Conservation (phyloP, 352 stramenopile species). For the Peronospora destructor region DNA sequence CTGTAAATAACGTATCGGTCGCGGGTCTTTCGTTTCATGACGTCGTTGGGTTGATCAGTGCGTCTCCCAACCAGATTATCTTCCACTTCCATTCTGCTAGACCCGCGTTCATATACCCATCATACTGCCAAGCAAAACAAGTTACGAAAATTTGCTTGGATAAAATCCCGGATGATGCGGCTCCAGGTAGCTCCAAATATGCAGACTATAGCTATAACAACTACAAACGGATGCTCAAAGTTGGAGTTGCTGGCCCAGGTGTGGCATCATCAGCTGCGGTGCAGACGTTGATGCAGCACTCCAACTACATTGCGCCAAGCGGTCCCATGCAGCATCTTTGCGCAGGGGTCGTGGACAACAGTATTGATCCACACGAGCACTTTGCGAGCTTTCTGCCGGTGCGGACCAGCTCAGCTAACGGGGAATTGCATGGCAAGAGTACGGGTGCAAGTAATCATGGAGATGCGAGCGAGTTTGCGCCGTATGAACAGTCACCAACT, state of each 20-base stretch:
- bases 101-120: conserved; percentile 55
- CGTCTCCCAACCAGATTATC: conserved; percentile 53
- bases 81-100: conserved; percentile 81
- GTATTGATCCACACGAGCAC: conserved; percentile 84
- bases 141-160: conserved; percentile 43
- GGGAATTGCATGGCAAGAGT: conserved; percentile 7
- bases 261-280: conserved; percentile 26
- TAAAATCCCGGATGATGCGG: conserved; percentile 32
- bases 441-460: conserved; percentile 8
- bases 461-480: conserved; percentile 67
- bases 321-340: conserved; percentile 86
- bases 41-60: conserved; percentile 63
- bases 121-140: conserved; percentile 55
- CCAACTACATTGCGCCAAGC: conserved; percentile 68
- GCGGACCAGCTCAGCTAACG: conserved; percentile 9
- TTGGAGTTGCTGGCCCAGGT: conserved; percentile 37
- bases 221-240: conserved; percentile 54
- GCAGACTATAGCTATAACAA: conserved; percentile 66
- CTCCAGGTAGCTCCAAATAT: conserved; percentile 39
- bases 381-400: conserved; percentile 81
- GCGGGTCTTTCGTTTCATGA: conserved; percentile 60
- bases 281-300: conserved; percentile 33
- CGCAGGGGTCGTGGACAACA: conserved; percentile 84
- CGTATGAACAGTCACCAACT: conserved; percentile 85
- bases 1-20: conserved; percentile 68